Base-by-base conservation (phyloP, 495 filamentous ascomycete genomes). In the Trichoderma virens region DNA sequence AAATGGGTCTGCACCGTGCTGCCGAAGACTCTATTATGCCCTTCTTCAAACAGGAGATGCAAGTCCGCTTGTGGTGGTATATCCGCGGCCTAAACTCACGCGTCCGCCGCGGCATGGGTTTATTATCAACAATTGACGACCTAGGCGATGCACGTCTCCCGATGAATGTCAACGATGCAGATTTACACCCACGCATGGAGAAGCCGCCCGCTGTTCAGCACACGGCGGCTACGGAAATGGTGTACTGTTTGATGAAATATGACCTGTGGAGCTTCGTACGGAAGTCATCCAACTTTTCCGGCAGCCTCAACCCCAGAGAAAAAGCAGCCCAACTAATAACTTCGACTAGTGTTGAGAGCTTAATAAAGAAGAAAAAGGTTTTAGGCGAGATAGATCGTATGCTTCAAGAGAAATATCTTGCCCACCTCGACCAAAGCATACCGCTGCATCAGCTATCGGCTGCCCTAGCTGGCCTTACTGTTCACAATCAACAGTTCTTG, bases 1-100 rank as follows among this genome's bases (percentile, higher is more conserved):
- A 75, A 35, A 76, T 81, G 28, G 78, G 79, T 2, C 67, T 82
- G 20, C 80, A 82, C 61, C 74, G 73, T 28, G 80, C 80, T 63
- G 78, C 76, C 7, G 69, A 70, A 18, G 66, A 67, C 16, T 68
- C 70, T 16, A 71, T 72, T 8, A 69, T 82, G 7, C 70, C 74
- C 20, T 64, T 73, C 9, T 81, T 82, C 59, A 68, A 81, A 13
- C 73, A 72, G n/a, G 79, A 82, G 51, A 79, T 80, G 68, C 72
- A 78, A 28, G 73, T 78, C 35, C 76, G 78, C 3, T 61, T 80
- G 25, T 81, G 78, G 78, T 76, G 76, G 69, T 77, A 78, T 39
- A 66, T 81, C 6, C 63, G 74, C 3, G 66, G 74, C 23, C 41
- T 79, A 9, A 78, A 81, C 62, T 67, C 68, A 30, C 74, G 72